Percentiles rank a stretch among this genome's conserved stretches.
These are phyloP conservation scores for Biscogniauxia sp. DNA, from an alignment of 2,329 filamentous ascomycete genomes.

Conservation along the genomic window DNA sequence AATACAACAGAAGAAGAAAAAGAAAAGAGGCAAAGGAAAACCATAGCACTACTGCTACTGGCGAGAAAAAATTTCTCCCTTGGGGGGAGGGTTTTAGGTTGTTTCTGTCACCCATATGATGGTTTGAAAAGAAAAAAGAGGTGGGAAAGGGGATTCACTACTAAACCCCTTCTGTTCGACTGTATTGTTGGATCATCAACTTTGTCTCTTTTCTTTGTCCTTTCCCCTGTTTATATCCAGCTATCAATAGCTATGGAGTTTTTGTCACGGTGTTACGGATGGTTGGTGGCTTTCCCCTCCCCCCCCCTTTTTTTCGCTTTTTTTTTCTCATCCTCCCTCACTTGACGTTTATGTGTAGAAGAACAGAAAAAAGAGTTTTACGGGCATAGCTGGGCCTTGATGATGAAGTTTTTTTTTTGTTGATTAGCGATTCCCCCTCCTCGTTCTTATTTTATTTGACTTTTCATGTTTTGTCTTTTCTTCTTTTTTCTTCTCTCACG, in stretches of 20 bases:
- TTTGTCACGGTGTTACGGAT: not conserved
- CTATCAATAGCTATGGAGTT: slow-evolving; percentile 12
- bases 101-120: too few species aligned
- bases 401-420: slow-evolving; percentile 2
- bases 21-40: too few species aligned
- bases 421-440: slow-evolving; percentile 7
- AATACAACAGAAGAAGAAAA: too few species aligned
- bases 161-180: slow-evolving; percentile 5
- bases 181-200: slow-evolving; percentile 2
- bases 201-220: slow-evolving; percentile 2
- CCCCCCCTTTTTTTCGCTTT: not conserved
- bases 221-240: slow-evolving; percentile 2
- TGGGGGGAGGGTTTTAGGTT: too few species aligned
- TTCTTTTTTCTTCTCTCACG: not conserved
- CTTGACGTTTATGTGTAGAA: not conserved
- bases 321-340: too few species aligned
- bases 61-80: too few species aligned
- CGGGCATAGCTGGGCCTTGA: slow-evolving; percentile 1
- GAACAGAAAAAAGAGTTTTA: slow-evolving; percentile 1
- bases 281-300: not conserved
- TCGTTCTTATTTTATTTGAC: not conserved
- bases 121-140: too few species aligned
- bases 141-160: too few species aligned
- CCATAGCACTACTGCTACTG: too few species aligned
- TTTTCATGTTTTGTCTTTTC: slow-evolving; percentile 1